Percentiles rank a stretch among this genome's conserved stretches.
Evolutionary conservation across 371 early-diverging fungal species (phyloP).

Genomic region (Syncephalis plumigaleata): DNA sequence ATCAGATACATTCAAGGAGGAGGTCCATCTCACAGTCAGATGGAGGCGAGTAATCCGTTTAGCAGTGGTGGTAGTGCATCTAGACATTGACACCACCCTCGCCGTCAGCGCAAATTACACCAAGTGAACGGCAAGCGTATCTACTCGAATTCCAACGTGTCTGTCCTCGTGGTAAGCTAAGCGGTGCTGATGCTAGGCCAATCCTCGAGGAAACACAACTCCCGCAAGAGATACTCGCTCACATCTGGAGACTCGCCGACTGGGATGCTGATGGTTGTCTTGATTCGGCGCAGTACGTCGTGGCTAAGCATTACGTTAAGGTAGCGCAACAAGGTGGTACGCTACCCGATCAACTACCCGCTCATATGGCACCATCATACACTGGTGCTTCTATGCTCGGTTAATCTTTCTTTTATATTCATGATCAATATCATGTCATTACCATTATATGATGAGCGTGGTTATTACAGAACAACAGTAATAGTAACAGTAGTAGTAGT

Average conservation of each 20-base stretch:
- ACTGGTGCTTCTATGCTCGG: background rate
- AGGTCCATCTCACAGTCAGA: constrained; percentile 26
- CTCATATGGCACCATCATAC: background rate
- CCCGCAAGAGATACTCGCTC: constrained; percentile 30
- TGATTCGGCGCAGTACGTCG: constrained; percentile 46
- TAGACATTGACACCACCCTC: constrained; percentile 3
- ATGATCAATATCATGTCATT: no score
- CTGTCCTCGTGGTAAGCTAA: constrained; percentile 37
- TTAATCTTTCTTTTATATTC: no score
- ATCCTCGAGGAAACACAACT: constrained; percentile 39
- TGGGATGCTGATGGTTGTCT: constrained; percentile 51
- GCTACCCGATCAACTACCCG: constrained; percentile 5
- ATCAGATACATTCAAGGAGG: constrained; percentile 15
- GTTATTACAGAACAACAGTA: no score
- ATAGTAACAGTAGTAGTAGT: no score
- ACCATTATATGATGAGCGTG: no score
- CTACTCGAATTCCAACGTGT: constrained; percentile 23
- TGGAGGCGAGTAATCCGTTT: constrained; percentile 15
- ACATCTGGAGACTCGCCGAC: constrained; percentile 50
- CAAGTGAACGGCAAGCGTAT: constrained; percentile 26
- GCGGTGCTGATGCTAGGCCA: constrained; percentile 35
- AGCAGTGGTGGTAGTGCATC: constrained; percentile 3
- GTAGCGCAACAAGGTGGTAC: constrained; percentile 28
- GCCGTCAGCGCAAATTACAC: constrained; percentile 5
- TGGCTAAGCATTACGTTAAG: constrained; percentile 43